Percentiles rank a stretch among this genome's conserved stretches.
Conservation (phyloP, 192 early-diverging fungal genomes). For the Entomortierella parvispora region DNA sequence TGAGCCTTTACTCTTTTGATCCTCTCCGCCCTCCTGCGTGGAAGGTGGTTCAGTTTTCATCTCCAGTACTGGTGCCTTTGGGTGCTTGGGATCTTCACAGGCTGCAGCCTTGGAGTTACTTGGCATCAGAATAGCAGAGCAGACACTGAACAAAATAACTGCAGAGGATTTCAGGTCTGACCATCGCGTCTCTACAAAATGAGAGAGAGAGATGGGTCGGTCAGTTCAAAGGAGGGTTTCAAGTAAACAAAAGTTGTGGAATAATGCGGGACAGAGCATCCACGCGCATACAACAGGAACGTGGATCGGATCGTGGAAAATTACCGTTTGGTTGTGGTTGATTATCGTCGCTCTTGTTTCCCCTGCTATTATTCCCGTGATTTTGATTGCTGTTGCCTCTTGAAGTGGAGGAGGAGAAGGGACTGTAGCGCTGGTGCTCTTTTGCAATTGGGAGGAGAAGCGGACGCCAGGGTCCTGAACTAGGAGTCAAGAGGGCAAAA, state of each 20-base stretch:
- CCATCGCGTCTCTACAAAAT: constrained; percentile 38
- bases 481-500: not conserved
- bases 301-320: too few species aligned
- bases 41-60: constrained; percentile 18
- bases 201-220: not conserved
- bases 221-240: not conserved
- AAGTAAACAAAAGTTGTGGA: too few species aligned
- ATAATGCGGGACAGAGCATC: too few species aligned
- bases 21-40: not conserved
- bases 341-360: not conserved
- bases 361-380: too few species aligned
- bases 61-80: constrained; percentile 16
- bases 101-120: not conserved
- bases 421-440: not conserved
- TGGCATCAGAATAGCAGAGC: constrained; percentile 24
- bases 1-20: not conserved
- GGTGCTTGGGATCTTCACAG: constrained; percentile 18
- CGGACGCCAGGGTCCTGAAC: not conserved
- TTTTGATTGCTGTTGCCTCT: too few species aligned
- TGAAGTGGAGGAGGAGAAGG: not conserved
- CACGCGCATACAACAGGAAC: too few species aligned
- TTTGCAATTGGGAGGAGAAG: not conserved
- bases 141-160: constrained; percentile 13
- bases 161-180: constrained; percentile 32
- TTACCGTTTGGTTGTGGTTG: not conserved